Evolutionary conservation across 2,329 filamentous ascomycete species (phyloP).

Genomic region (Claviceps sp.): DNA sequence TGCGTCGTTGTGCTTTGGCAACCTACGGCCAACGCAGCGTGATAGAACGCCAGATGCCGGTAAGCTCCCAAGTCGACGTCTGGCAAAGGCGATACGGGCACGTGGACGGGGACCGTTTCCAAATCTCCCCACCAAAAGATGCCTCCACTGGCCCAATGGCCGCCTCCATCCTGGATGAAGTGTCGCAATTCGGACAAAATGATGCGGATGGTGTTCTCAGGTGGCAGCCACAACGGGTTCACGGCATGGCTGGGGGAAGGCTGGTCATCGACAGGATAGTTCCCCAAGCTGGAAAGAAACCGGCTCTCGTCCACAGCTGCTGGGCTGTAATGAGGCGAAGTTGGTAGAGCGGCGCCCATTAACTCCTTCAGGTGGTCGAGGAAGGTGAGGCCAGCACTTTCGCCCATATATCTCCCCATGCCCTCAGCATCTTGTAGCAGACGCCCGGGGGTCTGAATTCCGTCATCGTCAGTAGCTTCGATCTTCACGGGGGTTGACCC

Average conservation of each 20-base stretch:
- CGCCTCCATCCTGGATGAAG: constrained; percentile 32
- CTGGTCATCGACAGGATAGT: constrained; percentile 34
- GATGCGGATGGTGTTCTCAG: constrained; percentile 20
- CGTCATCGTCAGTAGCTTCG: constrained; percentile 12
- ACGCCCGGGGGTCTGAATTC: constrained; percentile 21
- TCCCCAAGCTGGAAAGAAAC: constrained; percentile 29
- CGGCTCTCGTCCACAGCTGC: constrained; percentile 5
- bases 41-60: constrained; percentile 30
- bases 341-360: constrained; percentile 18
- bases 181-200: constrained; percentile 28
- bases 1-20: constrained; percentile 10
- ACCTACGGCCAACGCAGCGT: constrained; percentile 30
- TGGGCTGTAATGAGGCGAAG: constrained; percentile 1
- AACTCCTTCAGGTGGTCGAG: constrained; percentile 35
- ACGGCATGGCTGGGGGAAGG: constrained; percentile 25
- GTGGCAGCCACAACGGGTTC: constrained; percentile 27
- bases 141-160: constrained; percentile 29
- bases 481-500: constrained; percentile 5
- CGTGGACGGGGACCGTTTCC: constrained; percentile 16
- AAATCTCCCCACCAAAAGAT: constrained; percentile 36
- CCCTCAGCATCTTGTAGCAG: constrained; percentile 31
- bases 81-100: constrained; percentile 10
- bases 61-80: constrained; percentile 15
- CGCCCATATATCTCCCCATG: constrained; percentile 32
- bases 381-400: constrained; percentile 36